phyloP scores from a whole-genome alignment of 371 early-diverging fungal genomes.

The Synchytrium microbalum region DNA sequence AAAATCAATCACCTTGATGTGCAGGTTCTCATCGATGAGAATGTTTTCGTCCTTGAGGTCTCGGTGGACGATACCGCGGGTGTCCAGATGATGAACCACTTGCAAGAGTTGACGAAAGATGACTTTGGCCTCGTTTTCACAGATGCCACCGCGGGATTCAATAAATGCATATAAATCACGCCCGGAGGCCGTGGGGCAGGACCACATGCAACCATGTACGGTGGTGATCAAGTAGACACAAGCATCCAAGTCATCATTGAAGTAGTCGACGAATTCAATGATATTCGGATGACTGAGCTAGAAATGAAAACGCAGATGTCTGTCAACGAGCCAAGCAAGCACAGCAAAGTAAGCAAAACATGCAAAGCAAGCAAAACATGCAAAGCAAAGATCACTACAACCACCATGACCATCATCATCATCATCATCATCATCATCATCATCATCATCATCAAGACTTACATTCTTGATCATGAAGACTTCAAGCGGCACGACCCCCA shows the following conservation, averaged over 20 bases:
- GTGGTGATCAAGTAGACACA: conserved; percentile 64
- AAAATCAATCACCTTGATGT: conserved; percentile 62
- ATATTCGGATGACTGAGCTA: conserved; percentile 49
- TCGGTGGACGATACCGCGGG: conserved; percentile 66
- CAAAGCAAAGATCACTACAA: too few species aligned
- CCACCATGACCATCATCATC: too few species aligned
- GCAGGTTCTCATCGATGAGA: conserved; percentile 48
- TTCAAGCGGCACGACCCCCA: conserved; percentile 66
- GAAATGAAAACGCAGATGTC: neutral
- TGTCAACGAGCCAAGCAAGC: neutral
- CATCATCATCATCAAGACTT: conserved; percentile 8
- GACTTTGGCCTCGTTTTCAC: conserved; percentile 45
- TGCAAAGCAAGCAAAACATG: neutral
- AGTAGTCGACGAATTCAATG: conserved; percentile 45
- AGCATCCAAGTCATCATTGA: conserved; percentile 45
- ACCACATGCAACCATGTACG: conserved; percentile 58
- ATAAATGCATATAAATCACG: conserved; percentile 71
- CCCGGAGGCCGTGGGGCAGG: conserved; percentile 23
- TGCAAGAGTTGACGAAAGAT: conserved; percentile 56
- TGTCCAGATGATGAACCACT: conserved; percentile 61
- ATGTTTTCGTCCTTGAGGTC: conserved; percentile 66
- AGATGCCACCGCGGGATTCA: conserved; percentile 34
- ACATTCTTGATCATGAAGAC: conserved; percentile 59
- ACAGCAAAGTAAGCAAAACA: neutral
- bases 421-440: too few species aligned